A percentile compares a stretch with the other conserved stretches of the same genome.
Conservation (phyloP, 2,329 filamentous ascomycete species). For the Allantophomopsis lycopodina region DNA sequence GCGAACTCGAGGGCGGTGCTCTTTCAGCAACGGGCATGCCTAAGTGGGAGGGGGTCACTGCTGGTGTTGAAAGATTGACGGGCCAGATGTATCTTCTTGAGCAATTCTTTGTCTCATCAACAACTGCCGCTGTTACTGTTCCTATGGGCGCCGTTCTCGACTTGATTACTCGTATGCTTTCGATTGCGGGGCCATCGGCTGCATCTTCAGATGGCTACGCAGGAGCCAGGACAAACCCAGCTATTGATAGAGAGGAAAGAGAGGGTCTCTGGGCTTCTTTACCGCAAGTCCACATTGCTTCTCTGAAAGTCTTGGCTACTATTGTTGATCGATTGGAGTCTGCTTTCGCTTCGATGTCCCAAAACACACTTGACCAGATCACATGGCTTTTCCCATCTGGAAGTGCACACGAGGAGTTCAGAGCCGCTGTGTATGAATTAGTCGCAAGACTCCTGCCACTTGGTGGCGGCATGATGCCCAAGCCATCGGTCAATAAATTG, state of each 20-base stretch:
- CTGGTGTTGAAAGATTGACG: conserved; percentile 56
- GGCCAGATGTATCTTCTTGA: conserved; percentile 53
- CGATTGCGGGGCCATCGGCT: conserved; percentile 36
- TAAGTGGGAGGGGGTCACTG: conserved; percentile 60
- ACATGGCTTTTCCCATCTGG: conserved; percentile 54
- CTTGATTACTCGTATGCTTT: conserved; percentile 54
- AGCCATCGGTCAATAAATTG: conserved; percentile 49
- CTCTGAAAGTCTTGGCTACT: conserved; percentile 45
- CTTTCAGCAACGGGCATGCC: conserved; percentile 38
- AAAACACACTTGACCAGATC: conserved; percentile 56
- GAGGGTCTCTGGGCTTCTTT: conserved; percentile 64
- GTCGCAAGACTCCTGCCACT: conserved; percentile 41
- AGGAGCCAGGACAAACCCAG: conserved; percentile 50
- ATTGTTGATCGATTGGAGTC: conserved; percentile 43
- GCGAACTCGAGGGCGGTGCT: conserved; percentile 32
- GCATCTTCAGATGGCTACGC: conserved; percentile 14
- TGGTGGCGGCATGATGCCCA: conserved; percentile 53
- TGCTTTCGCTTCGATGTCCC: conserved; percentile 42
- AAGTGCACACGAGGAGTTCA: conserved; percentile 37
- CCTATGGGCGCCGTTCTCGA: conserved; percentile 57
- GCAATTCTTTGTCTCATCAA: conserved; percentile 47
- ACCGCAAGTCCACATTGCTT: conserved; percentile 59
- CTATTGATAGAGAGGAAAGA: conserved; percentile 67
- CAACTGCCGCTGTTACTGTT: conserved; percentile 49
- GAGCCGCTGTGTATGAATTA: conserved; percentile 45